Conservation (phyloP, 371 early-diverging fungal species). For the Syncephalastrum sp. region DNA sequence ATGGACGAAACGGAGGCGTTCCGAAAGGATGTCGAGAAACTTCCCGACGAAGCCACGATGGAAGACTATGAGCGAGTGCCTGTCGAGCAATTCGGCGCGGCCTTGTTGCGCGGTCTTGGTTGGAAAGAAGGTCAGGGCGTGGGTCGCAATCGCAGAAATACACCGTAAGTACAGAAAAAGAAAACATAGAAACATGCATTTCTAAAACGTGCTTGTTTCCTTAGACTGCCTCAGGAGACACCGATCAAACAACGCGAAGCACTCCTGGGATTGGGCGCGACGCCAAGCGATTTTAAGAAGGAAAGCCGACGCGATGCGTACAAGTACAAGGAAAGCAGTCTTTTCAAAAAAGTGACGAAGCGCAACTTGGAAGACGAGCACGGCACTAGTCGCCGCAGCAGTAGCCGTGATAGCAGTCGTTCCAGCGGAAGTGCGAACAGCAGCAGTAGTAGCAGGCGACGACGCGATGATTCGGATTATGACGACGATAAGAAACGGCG, state of each 20-base stretch:
- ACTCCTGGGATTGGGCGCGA: slow-evolving; percentile 77
- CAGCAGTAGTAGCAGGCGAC: slow-evolving; percentile 12
- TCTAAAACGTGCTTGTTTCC: neutral
- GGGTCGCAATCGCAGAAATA: slow-evolving; percentile 47
- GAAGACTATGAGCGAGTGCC: slow-evolving; percentile 86
- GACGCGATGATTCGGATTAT: neutral
- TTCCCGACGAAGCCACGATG: slow-evolving; percentile 65
- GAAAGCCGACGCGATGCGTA: slow-evolving; percentile 29
- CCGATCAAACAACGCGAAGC: slow-evolving; percentile 63
- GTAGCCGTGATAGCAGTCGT: slow-evolving; percentile 8
- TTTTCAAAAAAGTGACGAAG: slow-evolving; percentile 46
- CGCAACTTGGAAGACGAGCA: slow-evolving; percentile 25
- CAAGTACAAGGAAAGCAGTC: slow-evolving; percentile 39
- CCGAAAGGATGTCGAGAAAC: slow-evolving; percentile 45
- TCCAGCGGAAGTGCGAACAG: slow-evolving; percentile 12
- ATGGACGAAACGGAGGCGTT: slow-evolving; percentile 51
- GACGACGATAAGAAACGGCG: slow-evolving; percentile 4
- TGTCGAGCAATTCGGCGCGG: slow-evolving; percentile 88
- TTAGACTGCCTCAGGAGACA: slow-evolving; percentile 35
- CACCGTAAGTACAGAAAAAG: slow-evolving; percentile 24
- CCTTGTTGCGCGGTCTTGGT: slow-evolving; percentile 89
- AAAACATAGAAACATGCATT: neutral
- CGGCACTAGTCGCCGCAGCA: slow-evolving; percentile 9
- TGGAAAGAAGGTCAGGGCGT: slow-evolving; percentile 80
- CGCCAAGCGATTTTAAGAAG: slow-evolving; percentile 42